Percentiles rank a stretch among this genome's conserved stretches.
Evolutionary conservation across 495 filamentous ascomycete species (phyloP).

Genomic region (Melanomma pulvis-pyrius): DNA sequence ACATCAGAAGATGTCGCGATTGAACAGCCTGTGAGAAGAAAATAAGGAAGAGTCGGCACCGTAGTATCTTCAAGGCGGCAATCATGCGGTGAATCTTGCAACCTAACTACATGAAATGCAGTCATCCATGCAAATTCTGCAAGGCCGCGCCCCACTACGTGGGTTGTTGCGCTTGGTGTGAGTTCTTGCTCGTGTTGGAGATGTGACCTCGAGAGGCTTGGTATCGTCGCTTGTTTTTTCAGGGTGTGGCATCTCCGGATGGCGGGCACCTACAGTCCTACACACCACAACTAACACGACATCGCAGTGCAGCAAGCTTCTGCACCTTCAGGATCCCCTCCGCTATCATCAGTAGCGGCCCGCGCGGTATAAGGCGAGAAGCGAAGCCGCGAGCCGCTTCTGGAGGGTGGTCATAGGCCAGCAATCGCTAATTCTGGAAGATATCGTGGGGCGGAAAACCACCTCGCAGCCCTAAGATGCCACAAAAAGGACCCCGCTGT

Average conservation of each 20-base stretch:
- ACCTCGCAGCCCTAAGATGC: background rate
- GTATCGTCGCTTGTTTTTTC: background rate
- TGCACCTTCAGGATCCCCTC: background rate
- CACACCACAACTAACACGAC: background rate
- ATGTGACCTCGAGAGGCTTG: background rate
- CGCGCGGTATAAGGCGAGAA: background rate
- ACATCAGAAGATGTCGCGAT: background rate
- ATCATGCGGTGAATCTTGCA: background rate
- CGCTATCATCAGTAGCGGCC: background rate
- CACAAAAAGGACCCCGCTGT: background rate
- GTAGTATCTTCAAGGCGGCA: background rate
- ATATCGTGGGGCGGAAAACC: background rate
- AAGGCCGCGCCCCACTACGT: background rate
- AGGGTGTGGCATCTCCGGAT: background rate
- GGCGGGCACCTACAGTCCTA: background rate
- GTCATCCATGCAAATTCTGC: background rate
- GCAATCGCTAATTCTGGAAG: background rate
- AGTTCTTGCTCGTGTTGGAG: background rate
- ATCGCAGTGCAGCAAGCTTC: background rate
- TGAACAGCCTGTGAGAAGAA: background rate
- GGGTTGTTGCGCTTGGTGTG: background rate
- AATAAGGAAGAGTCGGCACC: background rate
- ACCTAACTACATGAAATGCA: background rate
- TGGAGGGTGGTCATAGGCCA: constrained; percentile 1
- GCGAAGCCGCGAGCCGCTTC: background rate